A percentile compares a stretch with the other conserved stretches of the same genome.
phyloP scores from a whole-genome alignment of 148 eudicot genomes.

The Rhododendron mucronatum region DNA sequence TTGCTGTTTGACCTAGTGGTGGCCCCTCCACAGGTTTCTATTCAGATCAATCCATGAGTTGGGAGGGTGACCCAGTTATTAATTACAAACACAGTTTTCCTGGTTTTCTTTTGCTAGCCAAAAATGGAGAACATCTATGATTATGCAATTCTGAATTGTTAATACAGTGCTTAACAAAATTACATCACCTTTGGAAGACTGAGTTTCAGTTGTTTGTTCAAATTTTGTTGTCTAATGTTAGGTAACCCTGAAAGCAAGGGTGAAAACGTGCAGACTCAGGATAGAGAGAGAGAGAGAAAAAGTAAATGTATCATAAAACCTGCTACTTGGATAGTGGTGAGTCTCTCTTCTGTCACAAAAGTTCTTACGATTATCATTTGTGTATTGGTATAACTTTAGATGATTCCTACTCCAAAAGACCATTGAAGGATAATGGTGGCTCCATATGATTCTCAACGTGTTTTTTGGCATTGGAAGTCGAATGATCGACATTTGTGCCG shows the following conservation, averaged over 20 bases:
- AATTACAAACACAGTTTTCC: not conserved
- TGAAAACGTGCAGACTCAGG: not conserved
- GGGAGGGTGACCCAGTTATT: not conserved
- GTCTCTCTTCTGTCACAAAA: not conserved
- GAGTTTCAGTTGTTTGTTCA: not conserved
- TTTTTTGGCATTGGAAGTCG: not conserved
- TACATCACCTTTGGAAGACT: not conserved
- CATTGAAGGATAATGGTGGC: not conserved
- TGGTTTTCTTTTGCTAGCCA: not conserved
- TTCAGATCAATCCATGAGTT: not conserved
- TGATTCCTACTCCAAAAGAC: not conserved
- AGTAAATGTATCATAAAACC: not conserved
- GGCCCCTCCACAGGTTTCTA: not conserved
- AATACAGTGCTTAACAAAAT: constrained; percentile 1
- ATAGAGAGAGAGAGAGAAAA: not conserved
- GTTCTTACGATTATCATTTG: not conserved
- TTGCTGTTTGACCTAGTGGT: not conserved
- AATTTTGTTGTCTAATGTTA: not conserved
- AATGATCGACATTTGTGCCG: not conserved
- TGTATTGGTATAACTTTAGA: not conserved
- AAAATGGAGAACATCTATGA: not conserved
- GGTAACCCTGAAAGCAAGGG: not conserved
- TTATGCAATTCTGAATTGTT: not conserved
- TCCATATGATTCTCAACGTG: not conserved
- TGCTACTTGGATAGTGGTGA: not conserved